phyloP scores from a whole-genome alignment of 495 filamentous ascomycete species.

The Gamarada debralockiae region DNA sequence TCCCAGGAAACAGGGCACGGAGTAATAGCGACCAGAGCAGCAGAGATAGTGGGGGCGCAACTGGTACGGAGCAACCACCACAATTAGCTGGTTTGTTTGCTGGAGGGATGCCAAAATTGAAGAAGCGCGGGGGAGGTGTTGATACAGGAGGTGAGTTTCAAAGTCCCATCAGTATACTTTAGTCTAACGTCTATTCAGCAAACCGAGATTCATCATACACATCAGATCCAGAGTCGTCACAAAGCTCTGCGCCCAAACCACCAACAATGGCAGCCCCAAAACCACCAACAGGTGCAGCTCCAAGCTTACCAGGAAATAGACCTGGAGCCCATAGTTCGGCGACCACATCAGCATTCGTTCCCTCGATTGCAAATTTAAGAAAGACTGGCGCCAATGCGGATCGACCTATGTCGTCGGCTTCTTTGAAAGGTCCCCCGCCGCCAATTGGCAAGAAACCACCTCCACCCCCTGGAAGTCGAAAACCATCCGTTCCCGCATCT shows the following conservation, averaged over 20 bases:
- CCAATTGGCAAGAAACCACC: conserved; percentile 67
- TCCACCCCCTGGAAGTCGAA: conserved; percentile 64
- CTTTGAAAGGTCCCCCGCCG: conserved; percentile 48
- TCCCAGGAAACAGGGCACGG: conserved; percentile 64
- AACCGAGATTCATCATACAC: conserved; percentile 66
- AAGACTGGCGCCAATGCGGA: conserved; percentile 50
- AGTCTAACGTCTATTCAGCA: conserved; percentile 43
- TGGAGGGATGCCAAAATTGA: conserved; percentile 91
- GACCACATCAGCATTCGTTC: conserved; percentile 41
- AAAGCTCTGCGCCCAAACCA: conserved; percentile 50
- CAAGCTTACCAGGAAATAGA: conserved; percentile 45
- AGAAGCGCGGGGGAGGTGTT: conserved; percentile 79
- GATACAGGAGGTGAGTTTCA: conserved; percentile 70
- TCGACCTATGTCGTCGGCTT: conserved; percentile 48
- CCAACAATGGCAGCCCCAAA: conserved; percentile 59
- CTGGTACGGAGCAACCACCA: conserved; percentile 56
- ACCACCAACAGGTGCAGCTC: conserved; percentile 55
- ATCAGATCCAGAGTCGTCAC: conserved; percentile 71
- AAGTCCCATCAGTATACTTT: not conserved
- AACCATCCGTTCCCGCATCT: conserved; percentile 46
- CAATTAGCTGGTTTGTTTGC: conserved; percentile 89
- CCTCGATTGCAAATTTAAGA: conserved; percentile 55
- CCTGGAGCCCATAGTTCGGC: conserved; percentile 22
- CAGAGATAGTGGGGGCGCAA: conserved; percentile 32
- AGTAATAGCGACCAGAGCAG: conserved; percentile 74